phyloP scores from a whole-genome alignment of 257 asterid genomes.

The Nicotiana sylvestris region DNA sequence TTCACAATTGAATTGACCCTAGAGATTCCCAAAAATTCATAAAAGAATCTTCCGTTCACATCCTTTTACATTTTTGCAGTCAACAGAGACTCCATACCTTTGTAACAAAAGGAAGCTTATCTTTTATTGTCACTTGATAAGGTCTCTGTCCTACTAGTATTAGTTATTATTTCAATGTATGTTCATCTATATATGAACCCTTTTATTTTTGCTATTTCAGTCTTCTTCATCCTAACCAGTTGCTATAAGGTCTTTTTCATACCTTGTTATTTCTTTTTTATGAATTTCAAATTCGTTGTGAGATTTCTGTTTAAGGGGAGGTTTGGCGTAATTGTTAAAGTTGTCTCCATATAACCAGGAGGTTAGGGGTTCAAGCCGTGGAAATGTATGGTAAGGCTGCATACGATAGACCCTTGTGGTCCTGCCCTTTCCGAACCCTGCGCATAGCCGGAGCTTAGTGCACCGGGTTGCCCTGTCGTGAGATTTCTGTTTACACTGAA shows the following conservation, averaged over 20 bases:
- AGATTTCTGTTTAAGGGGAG: too few species aligned
- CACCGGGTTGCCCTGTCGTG: too few species aligned
- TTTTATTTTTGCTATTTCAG: not conserved
- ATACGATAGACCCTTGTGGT: too few species aligned
- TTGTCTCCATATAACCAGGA: too few species aligned
- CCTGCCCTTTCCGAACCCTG: too few species aligned
- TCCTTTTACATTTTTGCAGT: not conserved
- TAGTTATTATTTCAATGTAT: not conserved
- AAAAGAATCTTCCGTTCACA: not conserved
- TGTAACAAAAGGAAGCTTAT: too few species aligned
- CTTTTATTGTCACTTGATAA: not conserved
- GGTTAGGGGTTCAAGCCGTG: too few species aligned
- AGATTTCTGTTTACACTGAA: too few species aligned
- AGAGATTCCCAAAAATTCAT: not conserved
- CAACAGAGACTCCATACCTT: slow-evolving; percentile 4
- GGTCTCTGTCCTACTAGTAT: not conserved
- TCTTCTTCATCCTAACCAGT: not conserved
- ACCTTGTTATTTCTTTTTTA: not conserved
- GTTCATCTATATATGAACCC: not conserved
- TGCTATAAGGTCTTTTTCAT: not conserved
- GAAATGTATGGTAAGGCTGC: too few species aligned
- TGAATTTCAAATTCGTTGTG: not conserved
- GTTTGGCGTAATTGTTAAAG: too few species aligned
- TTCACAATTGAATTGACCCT: not conserved
- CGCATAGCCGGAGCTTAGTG: too few species aligned